Evolutionary conservation across 75 land plant species (phyloP).

Genomic region (Larix kaempferi): DNA sequence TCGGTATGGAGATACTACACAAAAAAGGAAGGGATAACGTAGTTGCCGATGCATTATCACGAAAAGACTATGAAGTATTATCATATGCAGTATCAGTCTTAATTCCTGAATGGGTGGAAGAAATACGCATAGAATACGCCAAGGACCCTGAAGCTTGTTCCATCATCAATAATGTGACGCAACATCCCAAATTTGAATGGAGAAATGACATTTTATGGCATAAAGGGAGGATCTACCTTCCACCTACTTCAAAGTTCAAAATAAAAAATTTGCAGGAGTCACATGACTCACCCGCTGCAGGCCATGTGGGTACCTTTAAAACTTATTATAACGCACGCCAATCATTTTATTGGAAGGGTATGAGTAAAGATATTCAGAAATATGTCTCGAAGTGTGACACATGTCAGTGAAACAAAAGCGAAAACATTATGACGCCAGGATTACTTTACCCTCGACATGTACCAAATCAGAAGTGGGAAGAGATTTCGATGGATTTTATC

Average conservation of each 20-base stretch:
- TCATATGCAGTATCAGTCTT: neutral
- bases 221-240: neutral
- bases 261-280: neutral
- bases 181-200: neutral
- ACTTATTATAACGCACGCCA: neutral
- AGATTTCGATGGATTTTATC: neutral
- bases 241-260: too few relatives aligned
- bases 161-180: too few relatives aligned
- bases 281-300: neutral
- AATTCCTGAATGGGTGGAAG: neutral
- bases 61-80: too few relatives aligned
- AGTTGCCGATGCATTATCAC: neutral
- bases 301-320: neutral
- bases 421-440: neutral
- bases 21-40: neutral
- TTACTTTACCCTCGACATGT: neutral
- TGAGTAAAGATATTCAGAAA: neutral
- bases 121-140: neutral
- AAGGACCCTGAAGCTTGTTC: too few relatives aligned
- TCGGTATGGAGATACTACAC: too few relatives aligned
- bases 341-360: neutral
- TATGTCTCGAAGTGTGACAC: neutral
- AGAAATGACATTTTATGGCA: neutral
- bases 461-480: neutral
- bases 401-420: neutral